phyloP scores from a whole-genome alignment of 1,284 basidiomycete genomes.

The Moniliella sp. region DNA sequence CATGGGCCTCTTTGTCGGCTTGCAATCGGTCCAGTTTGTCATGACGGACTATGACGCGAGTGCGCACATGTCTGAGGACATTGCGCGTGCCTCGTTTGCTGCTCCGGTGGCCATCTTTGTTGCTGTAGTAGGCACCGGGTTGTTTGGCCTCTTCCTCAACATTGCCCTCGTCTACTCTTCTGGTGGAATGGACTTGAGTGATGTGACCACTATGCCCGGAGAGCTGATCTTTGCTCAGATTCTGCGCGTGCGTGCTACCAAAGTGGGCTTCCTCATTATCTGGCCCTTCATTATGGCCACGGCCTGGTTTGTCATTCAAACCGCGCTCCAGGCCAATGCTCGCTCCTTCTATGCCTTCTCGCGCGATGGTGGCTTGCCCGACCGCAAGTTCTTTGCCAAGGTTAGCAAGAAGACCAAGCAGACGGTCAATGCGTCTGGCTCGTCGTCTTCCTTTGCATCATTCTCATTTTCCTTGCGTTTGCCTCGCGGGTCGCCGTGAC shows the following conservation, averaged over 20 bases:
- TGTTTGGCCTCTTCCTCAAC: constrained; percentile 31
- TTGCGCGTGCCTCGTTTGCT: constrained; percentile 64
- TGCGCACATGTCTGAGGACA: constrained; percentile 79
- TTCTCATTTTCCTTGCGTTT: constrained; percentile 19
- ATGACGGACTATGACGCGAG: constrained; percentile 29
- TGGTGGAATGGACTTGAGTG: constrained; percentile 16
- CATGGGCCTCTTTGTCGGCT: constrained; percentile 62
- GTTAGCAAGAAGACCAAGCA: constrained; percentile 45
- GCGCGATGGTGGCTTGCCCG: constrained; percentile 61
- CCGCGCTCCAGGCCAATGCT: constrained; percentile 60
- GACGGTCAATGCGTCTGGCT: constrained; percentile 64
- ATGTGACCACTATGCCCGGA: constrained; percentile 17
- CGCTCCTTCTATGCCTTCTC: constrained; percentile 73
- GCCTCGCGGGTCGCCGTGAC: constrained; percentile 20
- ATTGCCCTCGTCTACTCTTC: constrained; percentile 56
- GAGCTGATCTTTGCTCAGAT: constrained; percentile 29
- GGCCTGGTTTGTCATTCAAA: constrained; percentile 35
- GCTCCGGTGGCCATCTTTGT: constrained; percentile 57
- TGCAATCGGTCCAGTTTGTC: constrained; percentile 59
- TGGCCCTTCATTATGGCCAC: constrained; percentile 30
- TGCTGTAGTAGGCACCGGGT: constrained; percentile 42
- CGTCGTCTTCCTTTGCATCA: constrained; percentile 40
- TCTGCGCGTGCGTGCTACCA: constrained; percentile 17
- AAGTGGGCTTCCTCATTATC: constrained; percentile 47
- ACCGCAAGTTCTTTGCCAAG: constrained; percentile 54